Evolutionary conservation across 2,329 filamentous ascomycete genomes (phyloP), one percentile per base, ranked within the genome.

Genomic region (Rhexocercosporidium sp.): DNA sequence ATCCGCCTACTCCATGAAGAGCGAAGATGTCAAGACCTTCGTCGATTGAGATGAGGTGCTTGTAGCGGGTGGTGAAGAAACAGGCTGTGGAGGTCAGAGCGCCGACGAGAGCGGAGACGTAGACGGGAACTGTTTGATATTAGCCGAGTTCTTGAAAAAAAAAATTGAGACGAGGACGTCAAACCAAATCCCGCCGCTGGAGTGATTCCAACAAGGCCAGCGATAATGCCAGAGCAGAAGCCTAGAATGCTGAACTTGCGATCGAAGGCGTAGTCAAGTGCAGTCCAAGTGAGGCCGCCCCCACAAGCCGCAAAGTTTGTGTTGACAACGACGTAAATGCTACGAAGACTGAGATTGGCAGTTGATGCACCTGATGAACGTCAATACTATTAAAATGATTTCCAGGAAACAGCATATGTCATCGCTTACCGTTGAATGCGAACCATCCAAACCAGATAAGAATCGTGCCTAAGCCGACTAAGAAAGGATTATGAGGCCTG

Each of bases 381-480:
- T 46, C 34, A 34, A 20, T 37, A 16, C 31, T 22, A 39, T 54
- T 37, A 18, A 29, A 54, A 1, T 44, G 3, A n/a, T 6, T 18
- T 18, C n/a, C n/a, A 1, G 39, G 53, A 41, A n/a, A n/a, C n/a
- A n/a, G 41, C 3, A 34, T 44, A 16, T 18, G 27, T 8, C 31
- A 4, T 18, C 20, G 47, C 31, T 27, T 39, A 59, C 63, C 63
- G 29, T 65, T 65, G 63, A 65, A 65, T 12, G 41, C 54, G 22
- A 65, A 65, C 63, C 63, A 65, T 49, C 63, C 63, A 16, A 59
- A 59, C 56, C 63, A 65, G 25, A 60, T 59, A 9, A 65, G 44
- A 29, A 65, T 51, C 56, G 56, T 60, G 12, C 63, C 63, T 14
- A 60, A 20, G 22, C 44, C 63, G 29, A 60, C 56, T 9, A 59